Evolutionary conservation across 495 filamentous ascomycete genomes (phyloP).

Genomic region (Apiosordaria backusii): DNA sequence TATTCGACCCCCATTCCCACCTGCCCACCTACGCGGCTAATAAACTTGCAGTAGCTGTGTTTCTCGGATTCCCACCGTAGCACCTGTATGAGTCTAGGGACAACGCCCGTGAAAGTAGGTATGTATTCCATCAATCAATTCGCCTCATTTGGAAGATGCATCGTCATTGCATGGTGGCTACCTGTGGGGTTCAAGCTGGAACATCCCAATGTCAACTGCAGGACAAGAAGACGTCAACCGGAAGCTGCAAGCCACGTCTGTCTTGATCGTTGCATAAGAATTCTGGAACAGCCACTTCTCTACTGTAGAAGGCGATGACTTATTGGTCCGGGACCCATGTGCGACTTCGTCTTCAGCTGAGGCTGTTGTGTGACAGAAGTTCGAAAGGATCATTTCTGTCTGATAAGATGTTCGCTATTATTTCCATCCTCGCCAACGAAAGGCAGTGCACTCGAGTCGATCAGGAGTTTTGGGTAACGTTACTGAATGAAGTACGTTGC

Average conservation of each 20-base stretch:
- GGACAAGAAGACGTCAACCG: too few species aligned
- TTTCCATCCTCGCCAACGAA: not conserved
- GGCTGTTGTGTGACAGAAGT: not conserved
- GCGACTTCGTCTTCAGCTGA: not conserved
- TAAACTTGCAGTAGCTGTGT: not conserved
- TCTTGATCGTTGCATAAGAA: not conserved
- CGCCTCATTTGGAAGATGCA: not conserved
- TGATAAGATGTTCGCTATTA: not conserved
- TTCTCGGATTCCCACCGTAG: not conserved
- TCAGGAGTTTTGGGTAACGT: not conserved
- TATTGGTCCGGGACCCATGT: not conserved
- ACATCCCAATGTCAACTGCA: too few species aligned
- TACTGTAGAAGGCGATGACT: not conserved
- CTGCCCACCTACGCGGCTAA: not conserved
- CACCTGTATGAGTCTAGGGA: not conserved
- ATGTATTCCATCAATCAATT: not conserved
- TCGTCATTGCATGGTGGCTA: not conserved
- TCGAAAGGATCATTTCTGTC: not conserved
- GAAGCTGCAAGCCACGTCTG: not conserved
- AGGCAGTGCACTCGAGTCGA: not conserved
- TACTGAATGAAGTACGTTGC: not conserved
- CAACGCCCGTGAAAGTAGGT: not conserved
- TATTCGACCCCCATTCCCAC: slow-evolving; percentile 3
- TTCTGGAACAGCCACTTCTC: too few species aligned
- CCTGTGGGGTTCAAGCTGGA: not conserved